Evolutionary conservation across 2,329 filamentous ascomycete genomes (phyloP), one percentile per base, ranked within the genome.

Genomic region (Eurotiales sp.): DNA sequence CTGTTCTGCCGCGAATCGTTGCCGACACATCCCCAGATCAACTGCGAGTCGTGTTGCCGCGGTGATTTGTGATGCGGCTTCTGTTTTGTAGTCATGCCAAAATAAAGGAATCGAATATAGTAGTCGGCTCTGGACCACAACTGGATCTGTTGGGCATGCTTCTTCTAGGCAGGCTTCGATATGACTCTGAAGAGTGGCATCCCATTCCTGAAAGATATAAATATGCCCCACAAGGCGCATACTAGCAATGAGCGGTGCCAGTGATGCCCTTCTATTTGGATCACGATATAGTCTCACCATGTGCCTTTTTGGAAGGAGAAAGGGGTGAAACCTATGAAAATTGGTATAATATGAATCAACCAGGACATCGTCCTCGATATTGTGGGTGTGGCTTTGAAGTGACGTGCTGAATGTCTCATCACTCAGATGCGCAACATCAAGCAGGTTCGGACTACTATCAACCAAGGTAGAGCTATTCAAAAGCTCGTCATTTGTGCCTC

Each of bases 1-100:
- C 56, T 88, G 74, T 4, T 77, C 66, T 0, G 74, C 67, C 5
- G 60, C 55, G 46, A 63, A 64, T 23, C 59, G 57, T 11, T 23
- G 22, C 3, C 23, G 50, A 34, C 51, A 57, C 60, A 67, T 62
- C 14, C 50, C 37, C 8, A 65, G 37, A 12, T 62, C 58, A 36
- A 64, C 15, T 2, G 59, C 64, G 7, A 61, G 45, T n/a, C 36
- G 30, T 6, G 55, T 53, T n/a, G 62, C 61, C 8, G 12, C 11
- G 29, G 61, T 55, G 32, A 62, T 59, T 41, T 63, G 34, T 3
- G 3, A 34, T 43, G 54, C 50, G 8, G 57, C 51, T 7, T 63
- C 53, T 8, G 7, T 30, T 22, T 63, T 61, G 12, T 55, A 41
- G 14, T 58, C 57, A 11, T 60, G 48, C 61, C 62, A 64, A 47